Conservation (phyloP, 225 moss, liverwort and hornwort species). For the Rhytidiadelphus loreus region DNA sequence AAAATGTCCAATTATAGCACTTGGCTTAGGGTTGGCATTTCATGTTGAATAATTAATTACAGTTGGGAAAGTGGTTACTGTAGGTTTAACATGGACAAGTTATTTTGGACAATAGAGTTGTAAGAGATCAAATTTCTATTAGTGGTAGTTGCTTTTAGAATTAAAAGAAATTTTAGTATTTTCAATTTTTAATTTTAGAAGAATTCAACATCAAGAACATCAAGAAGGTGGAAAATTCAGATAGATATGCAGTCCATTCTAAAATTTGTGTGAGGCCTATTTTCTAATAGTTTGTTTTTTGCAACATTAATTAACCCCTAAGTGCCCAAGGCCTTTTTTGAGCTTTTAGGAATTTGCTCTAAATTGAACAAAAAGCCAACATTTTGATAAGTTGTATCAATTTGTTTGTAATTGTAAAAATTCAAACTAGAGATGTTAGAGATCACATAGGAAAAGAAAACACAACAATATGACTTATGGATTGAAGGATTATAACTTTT, state of each 20-base stretch:
- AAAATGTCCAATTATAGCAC: not conserved
- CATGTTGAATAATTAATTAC: not conserved
- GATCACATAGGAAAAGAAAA: too few species aligned
- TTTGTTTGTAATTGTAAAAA: too few species aligned
- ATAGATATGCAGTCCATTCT: not conserved
- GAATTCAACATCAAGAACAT: not conserved
- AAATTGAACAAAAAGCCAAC: too few species aligned
- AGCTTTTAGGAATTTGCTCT: too few species aligned
- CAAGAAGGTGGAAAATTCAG: rapidly evolving
- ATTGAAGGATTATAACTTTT: too few species aligned
- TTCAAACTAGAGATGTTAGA: too few species aligned
- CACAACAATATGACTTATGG: too few species aligned
- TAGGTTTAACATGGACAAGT: not conserved
- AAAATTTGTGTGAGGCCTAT: not conserved
- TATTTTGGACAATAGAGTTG: rapidly evolving
- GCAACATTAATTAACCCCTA: not conserved
- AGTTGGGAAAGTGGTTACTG: not conserved
- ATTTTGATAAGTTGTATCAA: too few species aligned
- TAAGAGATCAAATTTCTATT: not conserved
- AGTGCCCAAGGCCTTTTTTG: too few species aligned
- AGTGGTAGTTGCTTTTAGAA: not conserved
- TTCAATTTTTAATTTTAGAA: not conserved
- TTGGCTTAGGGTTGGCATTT: rapidly evolving
- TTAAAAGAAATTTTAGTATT: not conserved
- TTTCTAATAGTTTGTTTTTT: not conserved